Base-by-base conservation (phyloP, 2,329 filamentous ascomycete species). In the Phialophora chinensis region DNA sequence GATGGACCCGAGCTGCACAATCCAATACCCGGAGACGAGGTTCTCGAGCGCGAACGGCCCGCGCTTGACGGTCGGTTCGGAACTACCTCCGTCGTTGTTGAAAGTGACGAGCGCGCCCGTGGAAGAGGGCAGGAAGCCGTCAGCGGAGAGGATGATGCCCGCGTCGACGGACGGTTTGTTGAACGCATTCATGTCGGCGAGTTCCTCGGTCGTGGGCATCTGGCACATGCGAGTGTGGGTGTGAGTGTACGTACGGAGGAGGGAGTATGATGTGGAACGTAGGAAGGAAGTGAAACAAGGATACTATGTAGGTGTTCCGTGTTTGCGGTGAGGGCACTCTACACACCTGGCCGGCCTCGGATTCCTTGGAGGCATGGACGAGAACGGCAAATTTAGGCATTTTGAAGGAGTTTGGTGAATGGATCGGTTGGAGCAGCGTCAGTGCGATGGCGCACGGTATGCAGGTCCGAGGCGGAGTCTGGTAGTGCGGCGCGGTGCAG, bases 101-200 rank as follows among this genome's bases (percentile, higher is more conserved):
- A 50, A 50, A 2, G 23, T 20, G 23, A 50, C n/a, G 47, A 4
- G 47, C 7, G 47, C 47, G 47, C 47, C 47, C 23, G n/a, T 50
- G 20, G 47, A 50, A 12, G 47, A 50, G 20, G 47, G 12, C 12
- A 50, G 47, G 47, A 50, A 50, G 47, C 47, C 47, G 47, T 50
- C 23, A 20, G 47, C 47, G 47, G 12, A 12, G 20, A 50, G 47
- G 47, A 50, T 20, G 47, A 27, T 27, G 47, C 47, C 47, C 4
- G 47, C n/a, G 17, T 50, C 47, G 47, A 50, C 23, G 23, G n/a
- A 1, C 47, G n/a, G n/a, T 14, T 50, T 50, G 47, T 50, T 50
- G 47, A 50, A 50, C 1, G 47, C 47, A 20, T 11, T 12, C 47
- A 50, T 50, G 3, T 50, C 47, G n/a, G n/a, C 47, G 8, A 50